phyloP scores from a whole-genome alignment of 176 grass and related monocot species.

The Tillandsia fasciculata region DNA sequence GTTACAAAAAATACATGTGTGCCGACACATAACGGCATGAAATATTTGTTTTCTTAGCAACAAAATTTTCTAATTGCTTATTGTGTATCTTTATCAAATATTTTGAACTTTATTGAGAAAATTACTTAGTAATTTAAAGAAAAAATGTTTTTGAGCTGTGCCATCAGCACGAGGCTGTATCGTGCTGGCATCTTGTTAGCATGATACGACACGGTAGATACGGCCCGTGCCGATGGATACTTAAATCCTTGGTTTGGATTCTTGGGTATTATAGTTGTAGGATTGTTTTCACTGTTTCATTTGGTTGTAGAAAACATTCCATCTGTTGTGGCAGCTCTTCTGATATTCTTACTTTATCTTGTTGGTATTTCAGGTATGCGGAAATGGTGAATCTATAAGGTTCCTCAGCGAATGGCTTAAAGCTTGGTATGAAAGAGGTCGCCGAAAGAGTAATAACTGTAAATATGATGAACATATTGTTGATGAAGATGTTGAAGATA shows the following conservation, averaged over 20 bases:
- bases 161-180: too few species aligned
- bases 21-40: too few species aligned
- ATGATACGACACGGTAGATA: too few species aligned
- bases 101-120: too few species aligned
- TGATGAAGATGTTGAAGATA: constrained; percentile 36
- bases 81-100: too few species aligned
- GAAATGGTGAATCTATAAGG: constrained; percentile 57
- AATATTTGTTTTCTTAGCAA: too few species aligned
- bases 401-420: constrained; percentile 78
- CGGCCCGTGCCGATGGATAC: too few species aligned
- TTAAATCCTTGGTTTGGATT: neutral
- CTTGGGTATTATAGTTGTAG: neutral
- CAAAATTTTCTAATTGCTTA: too few species aligned
- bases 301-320: constrained; percentile 2
- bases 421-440: constrained; percentile 69
- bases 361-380: constrained; percentile 69
- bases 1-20: too few species aligned
- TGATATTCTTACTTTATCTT: constrained; percentile 13
- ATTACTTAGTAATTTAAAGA: too few species aligned
- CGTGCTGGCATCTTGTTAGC: too few species aligned
- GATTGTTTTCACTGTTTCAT: neutral
- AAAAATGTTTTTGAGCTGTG: too few species aligned
- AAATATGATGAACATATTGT: constrained; percentile 20
- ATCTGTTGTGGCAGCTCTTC: constrained; percentile 9
- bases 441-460: constrained; percentile 27